These are phyloP conservation scores for Suhomyces kunorum DNA, from an alignment of 1,139 yeast genomes.

Conservation along the genomic window DNA sequence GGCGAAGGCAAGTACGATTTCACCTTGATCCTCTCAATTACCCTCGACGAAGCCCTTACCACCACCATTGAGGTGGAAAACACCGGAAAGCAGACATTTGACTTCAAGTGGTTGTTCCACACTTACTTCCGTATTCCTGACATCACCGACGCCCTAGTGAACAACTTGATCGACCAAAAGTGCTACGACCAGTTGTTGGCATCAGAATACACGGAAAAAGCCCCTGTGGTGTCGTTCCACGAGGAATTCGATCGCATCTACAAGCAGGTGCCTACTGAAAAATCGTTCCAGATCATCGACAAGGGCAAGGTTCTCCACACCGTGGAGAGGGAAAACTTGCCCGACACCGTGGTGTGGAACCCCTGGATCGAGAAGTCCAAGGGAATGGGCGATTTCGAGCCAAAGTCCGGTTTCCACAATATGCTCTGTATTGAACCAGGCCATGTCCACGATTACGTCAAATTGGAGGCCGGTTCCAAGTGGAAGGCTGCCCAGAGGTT, in stretches of 20 bases:
- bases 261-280: constrained; percentile 55
- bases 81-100: constrained; percentile 62
- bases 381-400: constrained; percentile 84
- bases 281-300: constrained; percentile 63
- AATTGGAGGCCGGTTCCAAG: constrained; percentile 62
- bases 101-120: constrained; percentile 94
- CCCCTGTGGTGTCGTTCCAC: constrained; percentile 69
- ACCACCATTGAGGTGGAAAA: constrained; percentile 78
- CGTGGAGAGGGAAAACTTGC: constrained; percentile 64
- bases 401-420: constrained; percentile 75
- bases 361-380: constrained; percentile 86
- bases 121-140: constrained; percentile 81
- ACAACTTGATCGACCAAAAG: constrained; percentile 68
- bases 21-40: constrained; percentile 71
- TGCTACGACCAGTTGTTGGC: constrained; percentile 75
- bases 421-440: constrained; percentile 98
- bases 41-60: constrained; percentile 57
- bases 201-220: constrained; percentile 64
- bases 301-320: constrained; percentile 70
- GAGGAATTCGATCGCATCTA: constrained; percentile 88
- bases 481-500: constrained; percentile 58
- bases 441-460: constrained; percentile 66
- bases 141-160: constrained; percentile 72
- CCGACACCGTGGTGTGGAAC: constrained; percentile 96
- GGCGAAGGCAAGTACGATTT: constrained; percentile 60